Conservation (phyloP, 805 yeast species). For the Myxozyma sirexii region DNA sequence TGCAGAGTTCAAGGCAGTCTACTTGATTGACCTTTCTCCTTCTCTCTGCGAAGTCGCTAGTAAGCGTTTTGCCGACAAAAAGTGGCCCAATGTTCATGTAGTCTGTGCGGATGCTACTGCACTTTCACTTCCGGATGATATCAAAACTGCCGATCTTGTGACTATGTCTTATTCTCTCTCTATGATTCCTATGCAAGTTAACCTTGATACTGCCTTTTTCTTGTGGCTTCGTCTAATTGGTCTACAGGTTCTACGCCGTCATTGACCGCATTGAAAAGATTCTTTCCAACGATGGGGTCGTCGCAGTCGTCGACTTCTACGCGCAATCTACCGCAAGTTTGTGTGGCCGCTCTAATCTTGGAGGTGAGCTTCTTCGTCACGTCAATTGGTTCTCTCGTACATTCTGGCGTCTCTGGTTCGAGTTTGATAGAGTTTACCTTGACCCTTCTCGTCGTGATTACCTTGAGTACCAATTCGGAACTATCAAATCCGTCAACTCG, state of each 20-base stretch:
- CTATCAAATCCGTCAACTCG: conserved; percentile 70
- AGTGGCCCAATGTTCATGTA: conserved; percentile 65
- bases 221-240: neutral
- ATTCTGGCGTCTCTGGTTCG: conserved; percentile 88
- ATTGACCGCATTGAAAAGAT: conserved; percentile 65
- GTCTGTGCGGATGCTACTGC: conserved; percentile 75
- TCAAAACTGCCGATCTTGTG: conserved; percentile 60
- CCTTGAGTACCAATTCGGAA: conserved; percentile 80
- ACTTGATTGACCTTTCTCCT: conserved; percentile 75
- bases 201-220: too few relatives aligned
- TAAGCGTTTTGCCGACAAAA: conserved; percentile 53
- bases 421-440: conserved; percentile 75
- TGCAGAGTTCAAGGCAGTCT: conserved; percentile 64
- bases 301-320: conserved; percentile 79
- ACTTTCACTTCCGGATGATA: conserved; percentile 53
- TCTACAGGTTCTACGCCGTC: conserved; percentile 55
- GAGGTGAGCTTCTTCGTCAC: conserved; percentile 72
- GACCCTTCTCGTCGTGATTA: conserved; percentile 83
- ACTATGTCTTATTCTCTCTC: conserved; percentile 81
- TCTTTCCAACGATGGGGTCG: conserved; percentile 58
- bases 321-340: conserved; percentile 68
- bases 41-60: conserved; percentile 74
- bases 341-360: conserved; percentile 72
- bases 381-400: conserved; percentile 76
- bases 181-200: conserved; percentile 73